Conservation (phyloP, 177 flowering plant species). For the Vitis hybrid region DNA sequence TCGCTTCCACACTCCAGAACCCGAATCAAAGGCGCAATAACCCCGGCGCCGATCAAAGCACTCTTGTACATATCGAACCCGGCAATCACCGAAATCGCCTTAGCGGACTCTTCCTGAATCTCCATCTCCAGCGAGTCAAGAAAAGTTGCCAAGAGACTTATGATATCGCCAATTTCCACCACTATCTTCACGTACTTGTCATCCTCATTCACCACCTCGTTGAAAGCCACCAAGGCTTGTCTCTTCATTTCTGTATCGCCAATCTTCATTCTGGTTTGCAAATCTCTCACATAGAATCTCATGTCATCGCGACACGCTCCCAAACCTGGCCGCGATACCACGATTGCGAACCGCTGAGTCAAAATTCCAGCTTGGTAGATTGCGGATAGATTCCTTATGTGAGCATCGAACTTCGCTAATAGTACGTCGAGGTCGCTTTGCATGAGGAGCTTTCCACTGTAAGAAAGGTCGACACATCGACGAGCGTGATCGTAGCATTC, state of each 20-base stretch:
- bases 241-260: constrained; percentile 65
- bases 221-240: constrained; percentile 58
- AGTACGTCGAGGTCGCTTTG: constrained; percentile 85
- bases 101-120: constrained; percentile 60
- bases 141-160: constrained; percentile 42
- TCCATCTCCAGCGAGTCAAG: constrained; percentile 49
- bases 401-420: constrained; percentile 48
- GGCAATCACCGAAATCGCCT: constrained; percentile 41
- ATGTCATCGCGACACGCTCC: constrained; percentile 69
- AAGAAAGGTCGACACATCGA: constrained; percentile 65
- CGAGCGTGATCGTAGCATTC: constrained; percentile 57
- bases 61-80: constrained; percentile 45
- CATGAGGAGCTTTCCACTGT: constrained; percentile 92
- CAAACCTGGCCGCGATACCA: constrained; percentile 67
- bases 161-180: constrained; percentile 48
- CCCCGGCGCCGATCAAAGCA: constrained; percentile 50
- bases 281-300: constrained; percentile 70
- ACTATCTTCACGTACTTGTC: constrained; percentile 65
- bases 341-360: constrained; percentile 49
- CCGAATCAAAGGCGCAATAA: constrained; percentile 64
- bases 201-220: constrained; percentile 57
- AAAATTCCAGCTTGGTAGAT: constrained; percentile 57
- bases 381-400: constrained; percentile 42
- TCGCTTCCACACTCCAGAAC: constrained; percentile 68
- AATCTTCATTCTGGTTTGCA: constrained; percentile 72